Percentiles rank a stretch among this genome's conserved stretches.
Evolutionary conservation across 768 basidiomycete genomes (phyloP).

Genomic region (Serendipita sp.): DNA sequence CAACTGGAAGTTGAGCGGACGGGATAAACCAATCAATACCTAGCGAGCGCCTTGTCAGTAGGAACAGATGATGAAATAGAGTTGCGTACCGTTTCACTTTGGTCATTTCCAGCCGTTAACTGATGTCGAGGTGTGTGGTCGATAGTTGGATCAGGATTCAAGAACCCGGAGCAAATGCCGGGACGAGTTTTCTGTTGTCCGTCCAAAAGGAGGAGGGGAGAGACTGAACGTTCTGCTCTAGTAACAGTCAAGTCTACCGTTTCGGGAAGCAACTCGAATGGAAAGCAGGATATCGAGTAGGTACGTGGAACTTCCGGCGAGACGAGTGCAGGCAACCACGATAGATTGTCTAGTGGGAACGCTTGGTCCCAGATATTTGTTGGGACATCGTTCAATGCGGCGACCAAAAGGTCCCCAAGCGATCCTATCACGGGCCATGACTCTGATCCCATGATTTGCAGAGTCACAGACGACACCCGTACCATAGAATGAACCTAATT

Average conservation of each 20-base stretch:
- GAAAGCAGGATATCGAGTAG: not conserved
- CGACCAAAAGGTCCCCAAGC: not conserved
- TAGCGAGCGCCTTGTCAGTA: not conserved
- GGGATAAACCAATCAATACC: not conserved
- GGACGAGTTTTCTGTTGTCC: not conserved
- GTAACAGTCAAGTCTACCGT: not conserved
- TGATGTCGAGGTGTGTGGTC: not conserved
- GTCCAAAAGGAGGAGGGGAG: not conserved
- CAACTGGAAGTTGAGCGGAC: slow-evolving; percentile 24
- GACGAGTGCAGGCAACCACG: not conserved
- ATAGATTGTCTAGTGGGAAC: not conserved
- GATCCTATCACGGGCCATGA: not conserved
- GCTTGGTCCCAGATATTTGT: not conserved
- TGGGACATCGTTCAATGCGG: not conserved
- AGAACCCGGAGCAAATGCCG: not conserved
- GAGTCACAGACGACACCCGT: not conserved
- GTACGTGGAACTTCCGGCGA: not conserved
- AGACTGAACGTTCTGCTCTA: not conserved
- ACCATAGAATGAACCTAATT: not conserved
- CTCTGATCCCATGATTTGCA: not conserved
- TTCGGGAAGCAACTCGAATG: not conserved
- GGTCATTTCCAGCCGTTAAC: not conserved
- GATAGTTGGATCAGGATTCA: not conserved
- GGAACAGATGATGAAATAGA: not conserved
- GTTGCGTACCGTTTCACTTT: not conserved